phyloP scores from a whole-genome alignment of 2,329 filamentous ascomycete genomes.

The Dactylellina drechsleri region DNA sequence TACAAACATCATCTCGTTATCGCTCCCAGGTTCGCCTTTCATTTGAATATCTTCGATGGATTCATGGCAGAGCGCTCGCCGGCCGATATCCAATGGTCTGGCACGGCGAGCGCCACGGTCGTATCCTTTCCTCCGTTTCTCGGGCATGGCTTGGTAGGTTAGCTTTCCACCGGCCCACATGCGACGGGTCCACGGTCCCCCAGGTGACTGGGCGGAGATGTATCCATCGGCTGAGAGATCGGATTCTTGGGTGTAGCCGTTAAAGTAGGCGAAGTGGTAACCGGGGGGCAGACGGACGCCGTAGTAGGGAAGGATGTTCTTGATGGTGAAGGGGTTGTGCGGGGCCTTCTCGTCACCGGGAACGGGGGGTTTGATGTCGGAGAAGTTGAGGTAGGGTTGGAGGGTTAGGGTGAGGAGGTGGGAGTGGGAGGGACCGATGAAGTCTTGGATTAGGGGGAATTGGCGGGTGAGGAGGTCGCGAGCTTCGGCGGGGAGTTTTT shows the following conservation, averaged over 20 bases:
- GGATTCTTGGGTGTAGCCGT: slow-evolving; percentile 72
- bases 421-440: slow-evolving; percentile 71
- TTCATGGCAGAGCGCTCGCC: slow-evolving; percentile 63
- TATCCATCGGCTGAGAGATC: slow-evolving; percentile 82
- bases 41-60: slow-evolving; percentile 66
- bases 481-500: slow-evolving; percentile 66
- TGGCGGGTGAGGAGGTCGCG: slow-evolving; percentile 60
- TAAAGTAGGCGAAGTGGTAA: slow-evolving; percentile 89
- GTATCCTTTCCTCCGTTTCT: slow-evolving; percentile 55
- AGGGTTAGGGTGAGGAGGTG: slow-evolving; percentile 74
- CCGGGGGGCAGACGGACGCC: slow-evolving; percentile 67
- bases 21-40: slow-evolving; percentile 53
- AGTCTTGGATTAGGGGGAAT: slow-evolving; percentile 66
- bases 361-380: slow-evolving; percentile 23
- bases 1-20: slow-evolving; percentile 54
- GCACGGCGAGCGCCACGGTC: slow-evolving; percentile 65
- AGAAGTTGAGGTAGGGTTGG: slow-evolving; percentile 56
- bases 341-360: slow-evolving; percentile 54
- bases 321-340: slow-evolving; percentile 58
- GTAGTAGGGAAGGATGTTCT: slow-evolving; percentile 60
- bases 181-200: slow-evolving; percentile 75
- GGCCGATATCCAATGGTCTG: slow-evolving; percentile 47
- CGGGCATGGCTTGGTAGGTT: slow-evolving; percentile 64
- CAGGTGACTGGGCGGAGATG: slow-evolving; percentile 80
- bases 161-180: slow-evolving; percentile 90